Base-by-base conservation (phyloP, 352 stramenopile genomes). In the Pythium rishiriense region DNA sequence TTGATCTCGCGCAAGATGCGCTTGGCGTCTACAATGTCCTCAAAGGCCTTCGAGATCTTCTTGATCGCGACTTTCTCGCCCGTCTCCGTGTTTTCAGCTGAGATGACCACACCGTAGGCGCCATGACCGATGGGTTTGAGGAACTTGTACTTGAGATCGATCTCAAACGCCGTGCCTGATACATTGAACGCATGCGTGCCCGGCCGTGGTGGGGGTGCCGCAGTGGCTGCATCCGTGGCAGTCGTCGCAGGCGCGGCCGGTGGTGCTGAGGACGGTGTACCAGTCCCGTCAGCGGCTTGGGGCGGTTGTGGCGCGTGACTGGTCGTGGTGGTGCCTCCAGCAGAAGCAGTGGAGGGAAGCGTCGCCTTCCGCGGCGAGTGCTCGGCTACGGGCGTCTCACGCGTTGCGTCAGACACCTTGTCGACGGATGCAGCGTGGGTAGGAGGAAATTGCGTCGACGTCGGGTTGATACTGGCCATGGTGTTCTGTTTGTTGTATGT, bases 11-110 rank as follows among this genome's bases (percentile, higher is more conserved):
- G 86, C 47, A 99, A 77, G 64, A 99, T 99, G 48, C 98, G 92
- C 76, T 99, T 99, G 41, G 97, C 98, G 73, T 99, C 98, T 47
- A 99, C 96, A 33, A 99, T 91, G 76, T 99, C 97, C 52, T 98
- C 94, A 69, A 99, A 99, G 11, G 85, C 84, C 64, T 87, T 92
- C 41, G 85, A 90, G 48, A 96, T 89, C 68, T 94, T 96, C 73
- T 96, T 96, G 55, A 96, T 90, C 10, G 88, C 88, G 8, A 95
- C 83, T 61, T 94, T 94, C 46, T 94, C 84, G 42, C 72, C 75
- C n/a, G 83, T 88, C 74, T 96, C 84, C 11, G 62, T 68, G 51
- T 96, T 94, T 53, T 93, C 75, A 15, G 86, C 83, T 35, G 87
- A 96, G 54, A 98, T 95, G 66, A 98, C 93, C 28, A 98, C 88